A percentile compares a stretch with the other conserved stretches of the same genome.
Evolutionary conservation across 805 yeast genomes (phyloP).

Genomic region (Sugiyamaella smithiae): DNA sequence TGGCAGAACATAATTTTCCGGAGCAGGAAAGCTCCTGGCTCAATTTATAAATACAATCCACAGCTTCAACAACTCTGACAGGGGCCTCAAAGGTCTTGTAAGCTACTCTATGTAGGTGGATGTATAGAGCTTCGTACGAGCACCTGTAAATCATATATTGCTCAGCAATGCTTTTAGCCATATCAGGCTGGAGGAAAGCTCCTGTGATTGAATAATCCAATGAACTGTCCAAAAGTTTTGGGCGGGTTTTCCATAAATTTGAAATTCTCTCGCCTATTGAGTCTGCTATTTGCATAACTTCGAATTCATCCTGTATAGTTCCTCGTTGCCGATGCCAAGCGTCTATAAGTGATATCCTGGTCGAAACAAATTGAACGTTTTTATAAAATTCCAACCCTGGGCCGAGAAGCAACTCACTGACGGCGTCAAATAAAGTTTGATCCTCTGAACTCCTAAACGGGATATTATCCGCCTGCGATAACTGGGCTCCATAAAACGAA

Average conservation of each 20-base stretch:
- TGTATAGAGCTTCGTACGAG: neutral
- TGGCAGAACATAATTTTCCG: neutral
- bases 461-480: neutral
- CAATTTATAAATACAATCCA: neutral
- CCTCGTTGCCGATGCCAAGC: neutral
- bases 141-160: neutral
- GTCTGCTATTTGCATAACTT: neutral
- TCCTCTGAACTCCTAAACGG: neutral
- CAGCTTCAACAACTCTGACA: neutral
- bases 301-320: neutral
- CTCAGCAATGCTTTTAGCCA: neutral
- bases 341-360: conserved; percentile 1
- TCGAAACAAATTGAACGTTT: neutral
- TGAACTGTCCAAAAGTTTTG: neutral
- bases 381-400: neutral
- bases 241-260: neutral
- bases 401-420: neutral
- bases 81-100: neutral
- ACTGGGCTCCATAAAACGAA: neutral
- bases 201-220: neutral
- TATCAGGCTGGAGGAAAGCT: neutral
- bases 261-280: neutral
- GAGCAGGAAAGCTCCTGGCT: neutral
- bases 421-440: neutral
- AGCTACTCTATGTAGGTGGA: neutral